Evolutionary conservation across 306 rosid species (phyloP).

Genomic region (Vicia villosa): DNA sequence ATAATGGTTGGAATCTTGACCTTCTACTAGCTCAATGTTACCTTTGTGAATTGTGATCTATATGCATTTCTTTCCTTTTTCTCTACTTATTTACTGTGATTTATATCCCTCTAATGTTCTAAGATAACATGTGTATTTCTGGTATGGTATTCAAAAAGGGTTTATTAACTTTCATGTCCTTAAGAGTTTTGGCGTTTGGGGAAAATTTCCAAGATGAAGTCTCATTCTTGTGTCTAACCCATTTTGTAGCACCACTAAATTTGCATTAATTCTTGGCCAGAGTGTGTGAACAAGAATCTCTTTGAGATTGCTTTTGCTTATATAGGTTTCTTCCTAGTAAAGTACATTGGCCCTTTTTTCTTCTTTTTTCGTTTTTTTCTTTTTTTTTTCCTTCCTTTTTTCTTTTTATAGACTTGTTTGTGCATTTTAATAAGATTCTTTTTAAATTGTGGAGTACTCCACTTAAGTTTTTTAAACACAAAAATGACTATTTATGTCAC

Average conservation of each 20-base stretch:
- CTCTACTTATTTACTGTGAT: background rate
- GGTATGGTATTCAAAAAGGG: background rate
- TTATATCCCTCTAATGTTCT: background rate
- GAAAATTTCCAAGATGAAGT: background rate
- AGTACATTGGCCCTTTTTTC: background rate
- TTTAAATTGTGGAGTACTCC: background rate
- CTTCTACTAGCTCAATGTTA: constrained; percentile 31
- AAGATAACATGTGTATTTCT: constrained; percentile 18
- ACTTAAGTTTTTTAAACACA: too few relatives aligned
- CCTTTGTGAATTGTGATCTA: constrained; percentile 32
- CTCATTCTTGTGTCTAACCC: background rate
- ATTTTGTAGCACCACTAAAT: background rate
- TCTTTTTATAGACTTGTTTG: too few relatives aligned
- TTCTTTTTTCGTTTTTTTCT: too few relatives aligned
- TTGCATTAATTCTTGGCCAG: background rate
- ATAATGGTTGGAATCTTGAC: constrained; percentile 40
- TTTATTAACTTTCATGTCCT: background rate
- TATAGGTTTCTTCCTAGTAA: background rate
- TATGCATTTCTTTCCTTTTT: background rate
- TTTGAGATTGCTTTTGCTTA: too few relatives aligned
- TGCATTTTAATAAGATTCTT: background rate
- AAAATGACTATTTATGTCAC: too few relatives aligned
- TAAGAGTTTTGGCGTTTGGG: background rate
- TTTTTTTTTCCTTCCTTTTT: too few relatives aligned
- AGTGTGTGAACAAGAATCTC: background rate